These are phyloP conservation scores for Haplosporangium sp. DNA, from an alignment of 371 early-diverging fungal genomes.

Conservation along the genomic window DNA sequence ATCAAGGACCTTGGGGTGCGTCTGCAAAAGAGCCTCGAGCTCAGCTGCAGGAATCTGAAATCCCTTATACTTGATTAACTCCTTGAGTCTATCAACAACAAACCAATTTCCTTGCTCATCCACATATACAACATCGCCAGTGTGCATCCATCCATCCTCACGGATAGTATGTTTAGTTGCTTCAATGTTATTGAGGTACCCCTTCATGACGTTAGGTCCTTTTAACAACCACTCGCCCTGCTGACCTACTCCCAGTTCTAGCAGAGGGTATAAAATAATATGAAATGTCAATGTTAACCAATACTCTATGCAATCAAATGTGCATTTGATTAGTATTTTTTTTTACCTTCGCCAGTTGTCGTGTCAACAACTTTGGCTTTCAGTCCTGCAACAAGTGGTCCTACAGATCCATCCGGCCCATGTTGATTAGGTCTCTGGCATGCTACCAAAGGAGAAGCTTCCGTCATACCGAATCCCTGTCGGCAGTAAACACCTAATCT, in stretches of 20 bases:
- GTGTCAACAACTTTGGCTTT: slow-evolving; percentile 77
- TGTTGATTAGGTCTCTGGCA: slow-evolving; percentile 43
- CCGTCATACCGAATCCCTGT: slow-evolving; percentile 86
- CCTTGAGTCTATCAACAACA: slow-evolving; percentile 80
- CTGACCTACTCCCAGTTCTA: slow-evolving; percentile 67
- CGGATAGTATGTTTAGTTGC: slow-evolving; percentile 79
- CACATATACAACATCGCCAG: slow-evolving; percentile 84
- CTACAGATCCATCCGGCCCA: slow-evolving; percentile 71
- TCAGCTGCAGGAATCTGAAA: slow-evolving; percentile 89
- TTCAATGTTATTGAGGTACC: slow-evolving; percentile 75
- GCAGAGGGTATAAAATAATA: not conserved
- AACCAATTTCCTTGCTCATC: slow-evolving; percentile 70
- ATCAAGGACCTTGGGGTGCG: slow-evolving; percentile 79
- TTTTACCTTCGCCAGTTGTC: slow-evolving; percentile 59
- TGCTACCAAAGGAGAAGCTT: slow-evolving; percentile 64
- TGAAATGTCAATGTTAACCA: no score
- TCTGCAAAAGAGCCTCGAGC: slow-evolving; percentile 82
- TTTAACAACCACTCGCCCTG: slow-evolving; percentile 82
- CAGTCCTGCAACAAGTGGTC: slow-evolving; percentile 74
- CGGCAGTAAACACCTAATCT: slow-evolving; percentile 67
- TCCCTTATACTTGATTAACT: slow-evolving; percentile 84
- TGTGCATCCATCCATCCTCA: slow-evolving; percentile 79
- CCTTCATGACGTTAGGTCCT: slow-evolving; percentile 89
- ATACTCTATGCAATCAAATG: not conserved
- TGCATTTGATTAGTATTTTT: not conserved